Percentiles rank a stretch among this genome's conserved stretches.
phyloP scores from a whole-genome alignment of 176 grass and related monocot genomes.

The Musa itinerans region DNA sequence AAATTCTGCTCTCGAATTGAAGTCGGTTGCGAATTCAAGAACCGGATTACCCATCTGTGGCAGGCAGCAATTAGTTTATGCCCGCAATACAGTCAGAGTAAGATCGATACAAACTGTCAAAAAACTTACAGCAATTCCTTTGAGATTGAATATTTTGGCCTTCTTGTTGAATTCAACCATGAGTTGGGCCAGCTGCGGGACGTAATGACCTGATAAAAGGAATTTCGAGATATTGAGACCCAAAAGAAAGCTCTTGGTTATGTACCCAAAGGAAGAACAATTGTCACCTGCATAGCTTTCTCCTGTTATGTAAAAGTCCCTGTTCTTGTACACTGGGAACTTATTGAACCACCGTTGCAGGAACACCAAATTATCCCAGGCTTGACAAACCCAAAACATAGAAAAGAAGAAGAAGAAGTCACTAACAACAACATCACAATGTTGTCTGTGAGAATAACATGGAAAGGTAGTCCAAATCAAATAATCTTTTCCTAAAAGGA shows the following conservation, averaged over 20 bases:
- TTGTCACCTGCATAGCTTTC: slow-evolving; percentile 85
- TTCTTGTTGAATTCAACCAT: slow-evolving; percentile 83
- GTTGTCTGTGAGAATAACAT: background rate
- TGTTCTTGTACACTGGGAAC: slow-evolving; percentile 76
- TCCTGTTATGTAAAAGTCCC: slow-evolving; percentile 82
- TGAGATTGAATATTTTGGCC: slow-evolving; percentile 72
- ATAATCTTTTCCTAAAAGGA: background rate
- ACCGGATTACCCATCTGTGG: slow-evolving; percentile 82
- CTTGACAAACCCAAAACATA: slow-evolving; percentile 45
- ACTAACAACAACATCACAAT: background rate
- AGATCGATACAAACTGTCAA: background rate
- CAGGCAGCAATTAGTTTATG: background rate
- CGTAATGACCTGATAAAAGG: slow-evolving; percentile 68
- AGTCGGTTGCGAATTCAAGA: slow-evolving; percentile 83
- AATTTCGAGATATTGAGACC: background rate
- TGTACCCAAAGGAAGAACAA: background rate
- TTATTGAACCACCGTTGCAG: slow-evolving; percentile 82
- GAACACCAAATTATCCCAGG: slow-evolving; percentile 82
- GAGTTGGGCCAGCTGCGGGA: slow-evolving; percentile 79
- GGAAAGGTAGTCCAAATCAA: background rate
- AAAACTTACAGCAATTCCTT: slow-evolving; percentile 70
- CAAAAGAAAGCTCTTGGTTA: background rate
- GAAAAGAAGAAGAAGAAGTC: background rate
- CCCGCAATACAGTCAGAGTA: background rate
- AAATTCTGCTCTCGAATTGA: slow-evolving; percentile 89